phyloP scores from a whole-genome alignment of 176 grass and related monocot genomes.

The Musa troglodytarum region DNA sequence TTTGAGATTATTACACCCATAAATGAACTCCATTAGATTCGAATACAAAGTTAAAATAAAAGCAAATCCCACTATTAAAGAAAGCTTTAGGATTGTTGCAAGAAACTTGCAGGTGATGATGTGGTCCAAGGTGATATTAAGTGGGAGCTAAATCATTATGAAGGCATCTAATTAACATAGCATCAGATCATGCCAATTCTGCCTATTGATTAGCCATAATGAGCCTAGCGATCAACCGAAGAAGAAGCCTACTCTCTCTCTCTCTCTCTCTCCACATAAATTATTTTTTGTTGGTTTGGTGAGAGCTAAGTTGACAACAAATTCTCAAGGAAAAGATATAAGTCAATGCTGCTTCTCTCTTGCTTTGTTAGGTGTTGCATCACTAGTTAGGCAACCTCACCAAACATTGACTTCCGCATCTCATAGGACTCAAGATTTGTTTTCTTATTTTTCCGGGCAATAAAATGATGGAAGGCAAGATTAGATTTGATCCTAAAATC shows the following conservation, averaged over 20 bases:
- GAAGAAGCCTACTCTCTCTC: too few species aligned
- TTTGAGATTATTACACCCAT: too few species aligned
- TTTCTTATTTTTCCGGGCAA: too few species aligned
- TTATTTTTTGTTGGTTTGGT: background rate
- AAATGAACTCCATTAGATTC: too few species aligned
- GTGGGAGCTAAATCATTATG: background rate
- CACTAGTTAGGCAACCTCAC: constrained; percentile 2
- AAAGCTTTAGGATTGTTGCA: too few species aligned
- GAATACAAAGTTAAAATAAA: too few species aligned
- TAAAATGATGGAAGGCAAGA: background rate
- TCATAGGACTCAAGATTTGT: background rate
- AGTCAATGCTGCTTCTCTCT: background rate
- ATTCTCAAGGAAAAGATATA: background rate
- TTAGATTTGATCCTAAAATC: background rate
- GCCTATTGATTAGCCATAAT: background rate
- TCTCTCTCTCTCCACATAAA: too few species aligned
- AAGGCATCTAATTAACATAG: background rate
- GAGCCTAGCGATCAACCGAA: background rate
- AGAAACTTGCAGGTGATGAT: too few species aligned
- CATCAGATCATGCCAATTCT: background rate
- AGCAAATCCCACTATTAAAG: too few species aligned
- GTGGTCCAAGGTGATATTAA: background rate
- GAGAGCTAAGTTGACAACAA: background rate
- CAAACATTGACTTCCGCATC: background rate
- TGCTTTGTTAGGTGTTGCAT: background rate